Evolutionary conservation across 345 rosid species (phyloP).

Genomic region (Nasturtium officinale): DNA sequence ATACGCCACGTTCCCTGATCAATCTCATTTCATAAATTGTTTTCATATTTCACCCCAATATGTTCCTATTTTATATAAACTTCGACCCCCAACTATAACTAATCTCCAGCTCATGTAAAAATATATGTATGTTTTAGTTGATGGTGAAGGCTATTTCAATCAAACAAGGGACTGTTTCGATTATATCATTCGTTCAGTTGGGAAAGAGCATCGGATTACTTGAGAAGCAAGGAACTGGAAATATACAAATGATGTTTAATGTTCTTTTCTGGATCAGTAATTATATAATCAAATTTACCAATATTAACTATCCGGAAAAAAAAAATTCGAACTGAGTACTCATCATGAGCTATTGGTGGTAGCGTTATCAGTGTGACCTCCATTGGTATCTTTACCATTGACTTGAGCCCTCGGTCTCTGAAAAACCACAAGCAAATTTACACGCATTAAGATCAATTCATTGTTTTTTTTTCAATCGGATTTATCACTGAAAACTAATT

Average conservation of each 20-base stretch:
- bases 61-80: background rate
- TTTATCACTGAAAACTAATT: background rate
- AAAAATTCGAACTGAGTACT: conserved; percentile 8
- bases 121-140: background rate
- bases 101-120: background rate
- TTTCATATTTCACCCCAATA: background rate
- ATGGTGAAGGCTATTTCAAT: background rate
- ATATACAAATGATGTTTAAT: conserved; percentile 15
- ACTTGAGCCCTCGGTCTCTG: conserved; percentile 82
- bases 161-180: background rate
- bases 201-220: conserved; percentile 15
- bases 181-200: background rate
- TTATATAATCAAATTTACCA: background rate
- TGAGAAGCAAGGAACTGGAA: conserved; percentile 35
- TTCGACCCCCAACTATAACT: background rate
- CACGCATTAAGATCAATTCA: background rate
- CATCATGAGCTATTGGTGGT: conserved; percentile 70
- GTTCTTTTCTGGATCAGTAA: background rate
- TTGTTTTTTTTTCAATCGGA: background rate
- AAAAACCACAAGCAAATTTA: background rate
- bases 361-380: conserved; percentile 53
- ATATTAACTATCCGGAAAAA: background rate
- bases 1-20: conserved; percentile 34
- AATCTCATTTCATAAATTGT: background rate
- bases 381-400: conserved; percentile 76